Evolutionary conservation across 1,284 basidiomycete genomes (phyloP).

Genomic region (Ceratobasidium papillatum): DNA sequence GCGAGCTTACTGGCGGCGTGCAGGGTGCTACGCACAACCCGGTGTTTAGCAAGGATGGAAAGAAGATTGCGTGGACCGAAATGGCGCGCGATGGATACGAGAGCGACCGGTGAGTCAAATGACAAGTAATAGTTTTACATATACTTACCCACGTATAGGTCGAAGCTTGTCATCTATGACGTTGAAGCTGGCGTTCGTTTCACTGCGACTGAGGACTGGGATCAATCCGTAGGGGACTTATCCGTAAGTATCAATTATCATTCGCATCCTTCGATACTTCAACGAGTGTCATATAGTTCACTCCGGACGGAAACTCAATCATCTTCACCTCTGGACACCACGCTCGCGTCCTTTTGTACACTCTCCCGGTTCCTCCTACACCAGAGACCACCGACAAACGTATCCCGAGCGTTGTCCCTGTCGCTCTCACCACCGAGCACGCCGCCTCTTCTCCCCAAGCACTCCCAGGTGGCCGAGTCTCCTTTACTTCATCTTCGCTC

Average conservation of each 20-base stretch:
- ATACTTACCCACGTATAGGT: slow-evolving; percentile 54
- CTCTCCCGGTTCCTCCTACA: slow-evolving; percentile 69
- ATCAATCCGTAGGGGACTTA: slow-evolving; percentile 69
- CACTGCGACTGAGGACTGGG: slow-evolving; percentile 82
- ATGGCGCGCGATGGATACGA: slow-evolving; percentile 88
- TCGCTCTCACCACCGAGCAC: slow-evolving; percentile 65
- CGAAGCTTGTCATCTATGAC: slow-evolving; percentile 81
- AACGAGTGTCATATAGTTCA: slow-evolving; percentile 63
- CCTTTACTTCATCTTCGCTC: slow-evolving; percentile 75
- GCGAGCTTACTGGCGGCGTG: slow-evolving; percentile 77
- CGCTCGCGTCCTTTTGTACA: slow-evolving; percentile 78
- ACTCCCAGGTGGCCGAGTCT: slow-evolving; percentile 64
- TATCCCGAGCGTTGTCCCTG: slow-evolving; percentile 59
- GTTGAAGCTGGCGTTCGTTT: slow-evolving; percentile 70
- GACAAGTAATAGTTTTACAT: not conserved
- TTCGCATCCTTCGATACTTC: not conserved
- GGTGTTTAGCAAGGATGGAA: slow-evolving; percentile 68
- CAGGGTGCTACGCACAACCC: slow-evolving; percentile 83
- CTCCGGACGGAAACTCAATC: slow-evolving; percentile 70
- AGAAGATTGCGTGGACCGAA: slow-evolving; percentile 86
- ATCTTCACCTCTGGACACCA: slow-evolving; percentile 80
- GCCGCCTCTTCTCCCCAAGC: slow-evolving; percentile 68
- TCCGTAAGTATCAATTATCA: not conserved
- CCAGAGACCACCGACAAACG: slow-evolving; percentile 59
- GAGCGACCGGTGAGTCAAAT: slow-evolving; percentile 66